phyloP scores from a whole-genome alignment of 2,329 filamentous ascomycete genomes.

The Tolypocladium capitatum region DNA sequence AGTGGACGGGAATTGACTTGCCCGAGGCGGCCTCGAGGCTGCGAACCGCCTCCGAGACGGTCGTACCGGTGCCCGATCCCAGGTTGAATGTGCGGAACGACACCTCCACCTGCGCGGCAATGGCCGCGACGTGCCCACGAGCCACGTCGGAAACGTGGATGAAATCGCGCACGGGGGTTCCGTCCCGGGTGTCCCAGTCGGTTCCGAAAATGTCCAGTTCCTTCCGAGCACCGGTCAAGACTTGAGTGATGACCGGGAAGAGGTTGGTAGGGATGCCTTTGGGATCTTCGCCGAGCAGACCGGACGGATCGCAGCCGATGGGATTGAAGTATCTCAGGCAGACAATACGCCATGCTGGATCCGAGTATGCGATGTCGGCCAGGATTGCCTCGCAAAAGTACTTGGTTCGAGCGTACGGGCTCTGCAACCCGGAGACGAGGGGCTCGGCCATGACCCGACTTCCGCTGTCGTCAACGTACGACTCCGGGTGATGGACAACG shows the following conservation, averaged over 20 bases:
- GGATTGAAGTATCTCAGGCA: slow-evolving; percentile 57
- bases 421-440: slow-evolving; percentile 39
- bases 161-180: slow-evolving; percentile 54
- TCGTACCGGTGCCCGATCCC: slow-evolving; percentile 31
- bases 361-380: slow-evolving; percentile 45
- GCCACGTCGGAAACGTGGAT: slow-evolving; percentile 56
- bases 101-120: slow-evolving; percentile 19
- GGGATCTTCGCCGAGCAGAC: slow-evolving; percentile 51
- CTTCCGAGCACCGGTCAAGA: slow-evolving; percentile 39
- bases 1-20: slow-evolving; percentile 21
- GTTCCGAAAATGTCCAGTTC: slow-evolving; percentile 48
- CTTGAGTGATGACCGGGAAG: slow-evolving; percentile 49
- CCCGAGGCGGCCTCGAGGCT: slow-evolving; percentile 23
- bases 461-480: slow-evolving; percentile 28
- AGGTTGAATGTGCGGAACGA: slow-evolving; percentile 30
- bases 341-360: slow-evolving; percentile 49
- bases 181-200: slow-evolving; percentile 53
- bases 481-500: slow-evolving; percentile 34
- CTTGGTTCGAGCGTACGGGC: slow-evolving; percentile 53
- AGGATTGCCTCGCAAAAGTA: slow-evolving; percentile 56
- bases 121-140: slow-evolving; percentile 48
- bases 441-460: slow-evolving; percentile 4
- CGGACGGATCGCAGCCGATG: slow-evolving; percentile 51
- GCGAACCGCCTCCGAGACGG: slow-evolving; percentile 29
- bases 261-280: slow-evolving; percentile 48